Evolutionary conservation across 805 yeast genomes (phyloP), one percentile per base, ranked within the genome.

Genomic region (Ogataea nakhonphanomensis): DNA sequence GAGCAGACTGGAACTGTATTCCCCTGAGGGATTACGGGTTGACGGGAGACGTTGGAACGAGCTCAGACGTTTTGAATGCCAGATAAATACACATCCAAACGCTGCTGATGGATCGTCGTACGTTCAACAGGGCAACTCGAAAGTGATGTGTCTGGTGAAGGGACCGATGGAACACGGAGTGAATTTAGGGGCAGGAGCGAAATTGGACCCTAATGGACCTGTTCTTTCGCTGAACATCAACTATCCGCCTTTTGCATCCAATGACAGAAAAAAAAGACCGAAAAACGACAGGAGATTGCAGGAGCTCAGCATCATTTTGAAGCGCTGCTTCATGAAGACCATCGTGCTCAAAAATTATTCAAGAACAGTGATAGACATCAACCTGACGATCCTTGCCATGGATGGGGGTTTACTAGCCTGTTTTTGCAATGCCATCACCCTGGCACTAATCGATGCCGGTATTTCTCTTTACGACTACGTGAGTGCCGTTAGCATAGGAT

Each of bases 31-130:
- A 4, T 72, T 93, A 33, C 72, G 99, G 49, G 69, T 83, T 10
- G 98, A 93, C 60, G 99, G 99, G 2, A 78, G 99, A 53, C 74
- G 99, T 47, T 89, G 93, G 89, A 88, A 91, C 55, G 99, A 93
- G 61, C 71, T 90, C 31, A 79, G 98, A 35, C 73, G 81, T 23
- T 86, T 93, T 55, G 78, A 77, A 27, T 85, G 95, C 57, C 75
- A 79, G 13, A 79, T 87, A 39, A 88, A 88, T 55, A 89, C 98
- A 1, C 97, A 90, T 55, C 88, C 96, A 5, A 78, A 74, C 51
- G 76, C 90, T 1, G 74, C 93, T 2, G 97, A 91, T 63, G 99
- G 98, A 6, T 90, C 97, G 1, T 80, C 97, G 2, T 84, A 82
- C 51, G 79, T 93, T 14, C 93, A 90, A 61, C 95, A 84, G 64